A percentile compares a stretch with the other conserved stretches of the same genome.
Conservation (phyloP, 306 rosid species). For the Cucurbita argyrosperma region DNA sequence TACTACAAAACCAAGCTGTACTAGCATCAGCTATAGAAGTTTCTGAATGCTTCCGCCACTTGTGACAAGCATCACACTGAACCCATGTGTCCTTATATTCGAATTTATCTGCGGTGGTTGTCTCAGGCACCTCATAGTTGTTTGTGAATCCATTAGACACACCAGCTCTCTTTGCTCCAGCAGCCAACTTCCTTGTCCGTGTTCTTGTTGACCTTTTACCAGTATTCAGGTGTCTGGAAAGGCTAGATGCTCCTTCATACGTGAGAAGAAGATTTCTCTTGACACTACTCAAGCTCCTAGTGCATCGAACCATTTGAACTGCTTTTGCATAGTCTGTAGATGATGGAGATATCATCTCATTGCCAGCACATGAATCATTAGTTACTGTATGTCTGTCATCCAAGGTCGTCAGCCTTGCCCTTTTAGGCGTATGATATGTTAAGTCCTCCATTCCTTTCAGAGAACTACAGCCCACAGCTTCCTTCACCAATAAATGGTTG, state of each 20-base stretch:
- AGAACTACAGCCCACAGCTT: constrained; percentile 22
- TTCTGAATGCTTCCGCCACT: constrained; percentile 81
- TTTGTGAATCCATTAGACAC: constrained; percentile 20
- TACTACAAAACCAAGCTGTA: constrained; percentile 89
- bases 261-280: constrained; percentile 36
- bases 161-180: constrained; percentile 23
- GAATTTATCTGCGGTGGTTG: constrained; percentile 12
- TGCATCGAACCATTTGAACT: constrained; percentile 22
- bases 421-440: constrained; percentile 35
- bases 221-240: constrained; percentile 18
- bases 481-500: constrained; percentile 24
- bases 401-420: constrained; percentile 32
- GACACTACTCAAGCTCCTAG: constrained; percentile 39
- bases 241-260: constrained; percentile 29
- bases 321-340: constrained; percentile 27
- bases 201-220: constrained; percentile 17
- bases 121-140: constrained; percentile 16
- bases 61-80: constrained; percentile 84
- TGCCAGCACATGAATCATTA: constrained; percentile 21
- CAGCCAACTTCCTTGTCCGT: constrained; percentile 19
- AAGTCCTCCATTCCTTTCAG: constrained; percentile 23
- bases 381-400: constrained; percentile 18
- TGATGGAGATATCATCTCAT: constrained; percentile 29
- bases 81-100: constrained; percentile 66
- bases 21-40: constrained; percentile 32